Evolutionary conservation across 2,329 filamentous ascomycete species (phyloP), one percentile per base, ranked within the genome.

Genomic region (Aspergillus calidoustus): DNA sequence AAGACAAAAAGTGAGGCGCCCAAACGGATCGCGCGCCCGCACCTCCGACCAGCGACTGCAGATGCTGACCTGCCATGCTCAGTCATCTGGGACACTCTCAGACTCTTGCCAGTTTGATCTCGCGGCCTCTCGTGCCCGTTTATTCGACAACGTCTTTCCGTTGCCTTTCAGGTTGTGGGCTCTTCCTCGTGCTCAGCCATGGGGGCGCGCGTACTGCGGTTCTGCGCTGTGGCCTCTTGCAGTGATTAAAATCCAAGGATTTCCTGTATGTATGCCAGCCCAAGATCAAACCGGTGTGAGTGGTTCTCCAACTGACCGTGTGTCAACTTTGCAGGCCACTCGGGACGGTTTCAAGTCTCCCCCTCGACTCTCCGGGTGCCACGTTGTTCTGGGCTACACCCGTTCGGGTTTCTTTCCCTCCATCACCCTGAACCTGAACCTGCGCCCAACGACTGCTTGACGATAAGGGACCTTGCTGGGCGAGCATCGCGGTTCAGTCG

Each of bases 1-100:
- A 38, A 58, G 54, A 61, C 51, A 44, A 44, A 74, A 75, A 76
- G 71, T 76, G 74, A 76, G 72, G 74, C 74, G 72, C 71, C 74
- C 71, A 77, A 75, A 72, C 74, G 74, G 74, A 76, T 74, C 60
- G 61, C 61, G 57, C 64, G 58, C 63, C 73, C 71, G 72, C 69
- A 70, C 65, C 58, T 60, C 60, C 62, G 38, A 44, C 57, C 54
- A 51, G 54, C 22, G 30, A 9, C 41, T 47, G n/a, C 30, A 34
- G 52, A 54, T 60, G 48, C 28, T 50, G 31, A 57, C 54, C 31
- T 57, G 50, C 41, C 49, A 30, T 52, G 64, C 59, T 63, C 62
- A 64, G 62, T 64, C 64, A 64, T 61, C 61, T 55, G 49, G 25
- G 38, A 30, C 38, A 41, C 57, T 57, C 54, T 53, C 51, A 34